Evolutionary conservation across 2,329 filamentous ascomycete genomes (phyloP).

Genomic region (Colletotrichum sp.): DNA sequence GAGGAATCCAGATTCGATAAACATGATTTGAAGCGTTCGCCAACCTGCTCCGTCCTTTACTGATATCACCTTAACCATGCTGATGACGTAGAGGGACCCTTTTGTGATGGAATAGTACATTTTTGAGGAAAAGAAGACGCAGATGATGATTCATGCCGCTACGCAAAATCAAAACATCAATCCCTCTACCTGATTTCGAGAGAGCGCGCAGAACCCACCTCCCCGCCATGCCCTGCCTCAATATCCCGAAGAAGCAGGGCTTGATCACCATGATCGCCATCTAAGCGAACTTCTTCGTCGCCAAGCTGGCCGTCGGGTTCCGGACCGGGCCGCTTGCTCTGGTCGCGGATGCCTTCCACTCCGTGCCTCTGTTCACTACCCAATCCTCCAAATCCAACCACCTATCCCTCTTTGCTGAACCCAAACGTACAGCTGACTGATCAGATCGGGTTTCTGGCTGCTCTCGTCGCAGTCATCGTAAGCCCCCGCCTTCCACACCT

Average conservation of each 20-base stretch:
- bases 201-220: not conserved
- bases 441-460: not conserved
- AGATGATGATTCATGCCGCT: not conserved
- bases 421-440: slow-evolving; percentile 65
- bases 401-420: no score
- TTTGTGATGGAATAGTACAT: not conserved
- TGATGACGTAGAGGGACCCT: no score
- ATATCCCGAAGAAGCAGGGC: slow-evolving; percentile 45
- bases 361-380: slow-evolving; percentile 51
- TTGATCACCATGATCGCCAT: slow-evolving; percentile 53
- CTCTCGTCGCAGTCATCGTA: no score
- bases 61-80: no score
- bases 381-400: no score
- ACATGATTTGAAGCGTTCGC: no score
- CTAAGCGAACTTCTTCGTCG: slow-evolving; percentile 55
- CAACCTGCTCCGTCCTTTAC: no score
- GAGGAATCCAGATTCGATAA: no score
- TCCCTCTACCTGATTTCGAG: not conserved
- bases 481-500: no score
- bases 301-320: slow-evolving; percentile 67
- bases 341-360: slow-evolving; percentile 80
- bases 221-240: slow-evolving; percentile 22
- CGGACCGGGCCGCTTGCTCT: slow-evolving; percentile 74
- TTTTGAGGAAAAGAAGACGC: not conserved
- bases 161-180: not conserved